phyloP scores from a whole-genome alignment of 2,329 filamentous ascomycete genomes.

The Penicillium freii region DNA sequence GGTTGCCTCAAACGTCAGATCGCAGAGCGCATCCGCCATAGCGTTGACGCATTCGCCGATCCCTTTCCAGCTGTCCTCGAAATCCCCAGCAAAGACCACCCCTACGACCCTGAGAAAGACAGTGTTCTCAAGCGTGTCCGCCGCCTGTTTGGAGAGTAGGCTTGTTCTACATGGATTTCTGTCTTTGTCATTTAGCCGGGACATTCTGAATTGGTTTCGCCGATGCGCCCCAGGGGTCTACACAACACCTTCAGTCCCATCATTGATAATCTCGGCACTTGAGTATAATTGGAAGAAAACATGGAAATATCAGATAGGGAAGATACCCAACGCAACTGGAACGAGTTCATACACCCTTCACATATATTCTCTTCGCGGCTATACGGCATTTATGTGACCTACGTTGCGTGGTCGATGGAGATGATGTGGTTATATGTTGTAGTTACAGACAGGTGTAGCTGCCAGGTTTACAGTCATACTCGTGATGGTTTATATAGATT shows the following conservation, averaged over 20 bases:
- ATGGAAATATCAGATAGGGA: slow-evolving; percentile 20
- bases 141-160: slow-evolving; percentile 63
- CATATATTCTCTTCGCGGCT: neutral
- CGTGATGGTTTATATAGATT: neutral
- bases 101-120: slow-evolving; percentile 98
- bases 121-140: slow-evolving; percentile 88
- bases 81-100: slow-evolving; percentile 98
- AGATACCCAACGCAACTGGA: slow-evolving; percentile 23
- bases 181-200: slow-evolving; percentile 7
- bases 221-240: slow-evolving; percentile 1
- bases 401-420: neutral
- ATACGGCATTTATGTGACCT: too few relatives aligned
- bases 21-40: slow-evolving; percentile 87
- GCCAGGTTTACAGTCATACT: slow-evolving; percentile 1
- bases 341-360: slow-evolving; percentile 15
- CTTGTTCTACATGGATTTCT: neutral
- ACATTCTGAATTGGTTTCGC: slow-evolving; percentile 2
- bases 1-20: slow-evolving; percentile 55
- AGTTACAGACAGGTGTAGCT: neutral
- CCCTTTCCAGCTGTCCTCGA: slow-evolving; percentile 96
- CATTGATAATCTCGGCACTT: slow-evolving; percentile 5
- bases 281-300: slow-evolving; percentile 7
- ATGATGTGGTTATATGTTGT: neutral
- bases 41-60: slow-evolving; percentile 86
- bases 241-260: slow-evolving; percentile 5